Evolutionary conservation across 2,329 filamentous ascomycete genomes (phyloP), one percentile per base, ranked within the genome.

Genomic region (Aspergillus flavus): DNA sequence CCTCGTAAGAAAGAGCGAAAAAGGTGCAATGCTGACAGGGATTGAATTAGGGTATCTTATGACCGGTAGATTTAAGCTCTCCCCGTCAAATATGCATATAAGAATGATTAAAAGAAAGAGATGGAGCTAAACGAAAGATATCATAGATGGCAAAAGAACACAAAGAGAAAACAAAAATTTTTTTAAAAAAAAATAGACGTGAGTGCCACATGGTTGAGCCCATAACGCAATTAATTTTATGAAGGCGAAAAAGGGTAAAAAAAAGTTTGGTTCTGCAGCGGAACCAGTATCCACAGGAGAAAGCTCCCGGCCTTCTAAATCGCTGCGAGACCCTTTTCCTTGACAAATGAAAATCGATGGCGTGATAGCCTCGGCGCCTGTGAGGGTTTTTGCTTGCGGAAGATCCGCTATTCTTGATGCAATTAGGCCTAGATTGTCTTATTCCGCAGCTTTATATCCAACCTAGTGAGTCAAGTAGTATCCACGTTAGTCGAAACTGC

Each of bases 281-380:
- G 57, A 34, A 26, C 54, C 48, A 28, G 26, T 28, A 28, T 28
- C 26, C 26, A 28, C 26, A 28, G 6, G 26, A 6, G 26, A 28
- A 28, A 28, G 26, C 26, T 28, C 26, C 26, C 26, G 26, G 26
- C 26, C 26, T 28, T 28, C 26, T 28, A 28, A 28, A 50, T 57
- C 59, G 55, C 19, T 56, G 28, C 21, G 26, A 43, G 23, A 10
- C 19, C 2, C 10, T 46, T 54, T 53, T 39, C 57, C 53, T 64
- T 73, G 71, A 73, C 70, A 73, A 68, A 72, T 62, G 19, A 61
- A 72, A 73, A 72, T 50, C 58, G 58, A 73, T 69, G 68, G 72
- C 72, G 72, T 69, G 48, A 19, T 52, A 32, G 28, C 4, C 32
- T 30, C 36, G 19, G 11, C 30, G 41, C 28, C 23, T n/a, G 53